phyloP scores from a whole-genome alignment of 176 grass and related monocot species.

The Rhynchospora breviuscula region DNA sequence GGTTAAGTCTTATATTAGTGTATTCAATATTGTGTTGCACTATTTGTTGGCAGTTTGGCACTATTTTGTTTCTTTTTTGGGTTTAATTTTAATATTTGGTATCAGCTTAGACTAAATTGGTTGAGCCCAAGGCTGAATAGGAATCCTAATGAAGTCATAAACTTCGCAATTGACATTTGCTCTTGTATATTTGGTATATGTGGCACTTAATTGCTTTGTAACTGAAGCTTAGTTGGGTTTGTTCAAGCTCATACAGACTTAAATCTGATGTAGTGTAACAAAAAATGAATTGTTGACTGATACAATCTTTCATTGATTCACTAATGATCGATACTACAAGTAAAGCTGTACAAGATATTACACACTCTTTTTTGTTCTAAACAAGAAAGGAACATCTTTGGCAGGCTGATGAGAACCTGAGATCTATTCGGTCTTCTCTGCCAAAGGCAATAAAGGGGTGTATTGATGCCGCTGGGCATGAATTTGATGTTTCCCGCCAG shows the following conservation, averaged over 20 bases:
- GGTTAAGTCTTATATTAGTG: background rate
- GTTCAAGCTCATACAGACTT: background rate
- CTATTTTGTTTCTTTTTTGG: background rate
- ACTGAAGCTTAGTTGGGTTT: background rate
- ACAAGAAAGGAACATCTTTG: background rate
- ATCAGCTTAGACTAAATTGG: background rate
- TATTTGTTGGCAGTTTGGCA: background rate
- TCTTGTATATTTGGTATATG: background rate
- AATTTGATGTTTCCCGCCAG: constrained; percentile 94
- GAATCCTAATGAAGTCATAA: background rate
- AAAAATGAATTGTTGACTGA: background rate
- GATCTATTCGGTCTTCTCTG: constrained; percentile 66
- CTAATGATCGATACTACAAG: background rate
- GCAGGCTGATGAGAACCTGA: constrained; percentile 93
- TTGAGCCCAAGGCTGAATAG: background rate
- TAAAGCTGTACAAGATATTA: background rate
- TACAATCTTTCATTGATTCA: background rate
- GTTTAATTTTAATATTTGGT: background rate
- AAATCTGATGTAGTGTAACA: background rate
- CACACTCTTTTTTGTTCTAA: constrained; percentile 12
- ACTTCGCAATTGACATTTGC: background rate
- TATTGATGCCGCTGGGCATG: constrained; percentile 88
- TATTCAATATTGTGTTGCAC: background rate
- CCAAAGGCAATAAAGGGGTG: constrained; percentile 82
- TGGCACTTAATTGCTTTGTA: background rate